A percentile compares a stretch with the other conserved stretches of the same genome.
Evolutionary conservation across 2,329 filamentous ascomycete genomes (phyloP).

Genomic region (Fusarium setosum): DNA sequence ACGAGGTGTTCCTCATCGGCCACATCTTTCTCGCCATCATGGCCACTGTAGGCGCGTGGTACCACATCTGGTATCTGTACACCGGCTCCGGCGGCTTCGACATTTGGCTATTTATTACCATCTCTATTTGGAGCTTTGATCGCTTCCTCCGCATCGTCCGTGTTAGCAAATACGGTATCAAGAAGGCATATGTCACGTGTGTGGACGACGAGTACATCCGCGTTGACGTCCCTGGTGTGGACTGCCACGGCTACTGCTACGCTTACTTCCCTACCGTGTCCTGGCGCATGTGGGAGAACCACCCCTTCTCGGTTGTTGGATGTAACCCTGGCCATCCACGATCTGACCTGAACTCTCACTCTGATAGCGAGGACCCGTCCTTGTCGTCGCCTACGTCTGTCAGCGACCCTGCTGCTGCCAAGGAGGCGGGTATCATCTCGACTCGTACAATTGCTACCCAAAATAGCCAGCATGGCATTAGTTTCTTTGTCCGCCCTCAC

Average conservation of each 20-base stretch:
- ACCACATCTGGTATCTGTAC: slow-evolving; percentile 53
- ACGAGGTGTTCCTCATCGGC: slow-evolving; percentile 57
- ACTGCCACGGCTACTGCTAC: slow-evolving; percentile 44
- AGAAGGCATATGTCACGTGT: slow-evolving; percentile 41
- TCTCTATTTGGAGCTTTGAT: slow-evolving; percentile 46
- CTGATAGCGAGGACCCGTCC: slow-evolving; percentile 12
- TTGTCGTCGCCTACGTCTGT: not conserved
- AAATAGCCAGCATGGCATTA: slow-evolving; percentile 36
- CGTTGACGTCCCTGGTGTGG: slow-evolving; percentile 42
- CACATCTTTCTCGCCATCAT: slow-evolving; percentile 57
- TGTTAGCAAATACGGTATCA: slow-evolving; percentile 37
- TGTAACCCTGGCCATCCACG: slow-evolving; percentile 19
- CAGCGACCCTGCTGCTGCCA: not conserved
- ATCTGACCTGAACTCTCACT: slow-evolving; percentile 6
- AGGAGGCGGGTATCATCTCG: slow-evolving; percentile 24
- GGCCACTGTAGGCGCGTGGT: slow-evolving; percentile 55
- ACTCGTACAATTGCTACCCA: not conserved
- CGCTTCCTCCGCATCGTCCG: slow-evolving; percentile 39
- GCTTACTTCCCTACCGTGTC: slow-evolving; percentile 45
- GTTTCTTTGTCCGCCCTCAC: slow-evolving; percentile 41
- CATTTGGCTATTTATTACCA: slow-evolving; percentile 44
- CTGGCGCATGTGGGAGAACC: slow-evolving; percentile 48
- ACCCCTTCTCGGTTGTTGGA: slow-evolving; percentile 47
- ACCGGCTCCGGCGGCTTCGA: slow-evolving; percentile 55
- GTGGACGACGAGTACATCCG: slow-evolving; percentile 46